Percentiles rank a stretch among this genome's conserved stretches.
Conservation (phyloP, 2,329 filamentous ascomycete genomes). For the Monilinia vaccinii-corymbosi region DNA sequence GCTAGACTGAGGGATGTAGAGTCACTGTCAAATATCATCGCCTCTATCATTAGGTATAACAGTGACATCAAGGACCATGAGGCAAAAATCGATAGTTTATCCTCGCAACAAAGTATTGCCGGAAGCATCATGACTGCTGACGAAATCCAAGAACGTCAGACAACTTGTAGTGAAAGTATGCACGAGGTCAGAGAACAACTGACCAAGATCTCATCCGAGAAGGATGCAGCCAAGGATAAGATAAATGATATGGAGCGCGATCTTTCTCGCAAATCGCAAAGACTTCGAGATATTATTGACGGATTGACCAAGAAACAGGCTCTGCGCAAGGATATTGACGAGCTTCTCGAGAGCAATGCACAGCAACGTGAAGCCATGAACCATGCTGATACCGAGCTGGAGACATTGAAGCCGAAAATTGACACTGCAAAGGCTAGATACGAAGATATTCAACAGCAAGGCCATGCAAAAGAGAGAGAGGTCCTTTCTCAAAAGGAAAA, state of each 20-base stretch:
- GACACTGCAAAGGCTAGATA: constrained; percentile 65
- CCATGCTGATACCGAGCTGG: constrained; percentile 62
- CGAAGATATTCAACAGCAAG: constrained; percentile 66
- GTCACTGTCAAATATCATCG: constrained; percentile 64
- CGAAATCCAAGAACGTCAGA: constrained; percentile 73
- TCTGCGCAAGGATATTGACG: constrained; percentile 61
- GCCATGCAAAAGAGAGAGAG: constrained; percentile 62
- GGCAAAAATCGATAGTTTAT: constrained; percentile 64
- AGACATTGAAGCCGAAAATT: constrained; percentile 66
- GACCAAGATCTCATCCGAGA: constrained; percentile 57
- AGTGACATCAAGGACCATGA: constrained; percentile 65
- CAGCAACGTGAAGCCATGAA: constrained; percentile 64
- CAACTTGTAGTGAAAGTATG: constrained; percentile 56
- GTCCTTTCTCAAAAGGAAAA: constrained; percentile 62
- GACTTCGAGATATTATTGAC: constrained; percentile 59
- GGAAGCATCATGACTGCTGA: constrained; percentile 62
- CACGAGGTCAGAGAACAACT: constrained; percentile 55
- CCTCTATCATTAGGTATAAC: constrained; percentile 63
- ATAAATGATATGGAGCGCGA: constrained; percentile 68
- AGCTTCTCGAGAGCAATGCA: constrained; percentile 57
- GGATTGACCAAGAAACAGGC: constrained; percentile 75
- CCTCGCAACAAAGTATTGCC: constrained; percentile 63
- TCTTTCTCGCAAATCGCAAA: constrained; percentile 63
- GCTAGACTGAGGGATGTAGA: constrained; percentile 65
- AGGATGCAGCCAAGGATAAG: constrained; percentile 59